Conservation (phyloP, 2,329 filamentous ascomycete species). For the Aspergillus caelatus region DNA sequence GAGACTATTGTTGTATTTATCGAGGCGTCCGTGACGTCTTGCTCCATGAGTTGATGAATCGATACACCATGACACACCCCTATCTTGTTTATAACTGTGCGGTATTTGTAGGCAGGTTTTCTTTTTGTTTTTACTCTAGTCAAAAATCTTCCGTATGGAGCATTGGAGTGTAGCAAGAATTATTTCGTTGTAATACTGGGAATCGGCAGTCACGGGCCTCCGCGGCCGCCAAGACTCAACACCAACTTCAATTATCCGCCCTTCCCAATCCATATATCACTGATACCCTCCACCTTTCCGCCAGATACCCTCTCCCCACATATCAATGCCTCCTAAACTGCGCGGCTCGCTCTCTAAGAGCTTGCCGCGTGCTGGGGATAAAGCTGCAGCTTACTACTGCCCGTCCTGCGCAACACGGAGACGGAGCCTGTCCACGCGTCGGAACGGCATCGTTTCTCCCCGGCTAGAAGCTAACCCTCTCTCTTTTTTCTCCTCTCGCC, state of each 20-base stretch:
- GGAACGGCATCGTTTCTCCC: slow-evolving; percentile 18
- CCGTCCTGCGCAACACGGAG: slow-evolving; percentile 45
- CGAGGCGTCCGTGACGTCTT: slow-evolving; percentile 32
- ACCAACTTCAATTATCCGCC: slow-evolving; percentile 9
- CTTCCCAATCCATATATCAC: not conserved
- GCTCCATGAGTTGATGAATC: slow-evolving; percentile 33
- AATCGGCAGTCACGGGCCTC: slow-evolving; percentile 6
- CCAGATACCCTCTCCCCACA: slow-evolving; percentile 12
- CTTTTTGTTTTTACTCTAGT: not conserved
- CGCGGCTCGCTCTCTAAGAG: slow-evolving; percentile 39
- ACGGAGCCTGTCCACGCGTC: slow-evolving; percentile 35
- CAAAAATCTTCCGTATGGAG: not conserved
- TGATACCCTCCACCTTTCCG: slow-evolving; percentile 11
- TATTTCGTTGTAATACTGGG: not conserved
- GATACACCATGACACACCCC: slow-evolving; percentile 26
- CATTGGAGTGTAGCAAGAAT: not conserved
- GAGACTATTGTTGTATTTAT: slow-evolving; percentile 24
- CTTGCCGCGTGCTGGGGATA: slow-evolving; percentile 33
- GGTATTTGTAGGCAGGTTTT: not conserved
- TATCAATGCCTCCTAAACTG: slow-evolving; percentile 44
- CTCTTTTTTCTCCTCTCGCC: slow-evolving; percentile 27
- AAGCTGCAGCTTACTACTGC: slow-evolving; percentile 37
- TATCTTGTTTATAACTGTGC: not conserved
- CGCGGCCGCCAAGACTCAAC: slow-evolving; percentile 19
- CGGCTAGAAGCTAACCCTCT: slow-evolving; percentile 8